Percentiles rank a stretch among this genome's conserved stretches.
These are phyloP conservation scores for Tetraselmis striata DNA, from an alignment of 139 green algal species.

Conservation along the genomic window DNA sequence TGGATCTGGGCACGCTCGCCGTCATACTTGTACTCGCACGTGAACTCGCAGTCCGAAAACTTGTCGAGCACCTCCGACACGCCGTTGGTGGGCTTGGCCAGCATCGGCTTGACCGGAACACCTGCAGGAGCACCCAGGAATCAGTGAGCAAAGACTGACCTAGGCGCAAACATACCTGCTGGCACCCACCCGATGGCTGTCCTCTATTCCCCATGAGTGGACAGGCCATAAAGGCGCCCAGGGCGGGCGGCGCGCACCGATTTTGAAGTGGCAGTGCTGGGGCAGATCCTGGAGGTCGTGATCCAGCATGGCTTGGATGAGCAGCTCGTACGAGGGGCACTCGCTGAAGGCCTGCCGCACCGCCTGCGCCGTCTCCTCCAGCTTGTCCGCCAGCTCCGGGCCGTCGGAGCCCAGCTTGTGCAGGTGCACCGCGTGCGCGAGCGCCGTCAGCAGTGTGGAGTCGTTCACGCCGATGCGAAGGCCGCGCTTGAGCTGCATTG, in stretches of 20 bases:
- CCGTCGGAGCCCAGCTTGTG: slow-evolving; percentile 34
- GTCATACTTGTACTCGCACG: slow-evolving; percentile 98
- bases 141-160: not conserved
- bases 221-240: too few relatives aligned
- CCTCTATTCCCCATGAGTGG: too few relatives aligned
- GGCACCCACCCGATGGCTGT: too few relatives aligned
- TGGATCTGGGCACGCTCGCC: slow-evolving; percentile 86
- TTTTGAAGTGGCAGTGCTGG: slow-evolving; percentile 68
- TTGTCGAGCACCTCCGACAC: slow-evolving; percentile 87
- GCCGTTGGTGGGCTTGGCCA: slow-evolving; percentile 88
- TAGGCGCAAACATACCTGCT: too few relatives aligned
- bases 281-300: slow-evolving; percentile 50
- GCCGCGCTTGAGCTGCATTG: slow-evolving; percentile 84
- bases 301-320: slow-evolving; percentile 77
- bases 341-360: slow-evolving; percentile 84
- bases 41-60: slow-evolving; percentile 82
- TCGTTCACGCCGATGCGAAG: slow-evolving; percentile 94
- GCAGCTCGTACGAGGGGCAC: slow-evolving; percentile 80
- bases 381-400: slow-evolving; percentile 42
- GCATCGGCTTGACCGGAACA: slow-evolving; percentile 69
- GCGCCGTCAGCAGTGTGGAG: slow-evolving; percentile 80
- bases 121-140: not conserved
- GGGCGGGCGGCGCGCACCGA: not conserved
- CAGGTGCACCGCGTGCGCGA: slow-evolving; percentile 81
- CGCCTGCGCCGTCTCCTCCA: slow-evolving; percentile 58